Conservation (phyloP, 1,284 basidiomycete genomes). For the Trichosporon sp. region DNA sequence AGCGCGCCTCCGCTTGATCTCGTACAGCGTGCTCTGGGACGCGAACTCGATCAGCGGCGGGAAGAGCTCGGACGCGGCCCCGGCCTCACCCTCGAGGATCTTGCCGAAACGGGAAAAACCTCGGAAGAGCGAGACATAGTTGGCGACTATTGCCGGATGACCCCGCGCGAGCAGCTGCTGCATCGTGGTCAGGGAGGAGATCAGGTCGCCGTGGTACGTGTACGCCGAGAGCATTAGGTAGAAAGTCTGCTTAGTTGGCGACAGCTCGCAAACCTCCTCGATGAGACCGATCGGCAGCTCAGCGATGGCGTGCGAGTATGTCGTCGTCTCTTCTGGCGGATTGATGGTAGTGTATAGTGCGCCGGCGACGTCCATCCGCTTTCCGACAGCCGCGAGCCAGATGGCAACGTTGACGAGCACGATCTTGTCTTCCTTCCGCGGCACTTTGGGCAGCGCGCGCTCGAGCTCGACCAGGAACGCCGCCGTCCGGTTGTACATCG, state of each 20-base stretch:
- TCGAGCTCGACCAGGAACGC: slow-evolving; percentile 22
- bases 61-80: slow-evolving; percentile 27
- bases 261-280: slow-evolving; percentile 28
- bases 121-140: slow-evolving; percentile 72
- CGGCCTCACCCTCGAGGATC: slow-evolving; percentile 26
- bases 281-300: slow-evolving; percentile 26
- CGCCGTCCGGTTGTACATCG: slow-evolving; percentile 20
- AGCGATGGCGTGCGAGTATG: background rate
- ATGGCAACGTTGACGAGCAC: slow-evolving; percentile 60
- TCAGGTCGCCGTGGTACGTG: slow-evolving; percentile 70
- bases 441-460: slow-evolving; percentile 21
- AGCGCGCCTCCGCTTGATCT: background rate
- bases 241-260: slow-evolving; percentile 69
- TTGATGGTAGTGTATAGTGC: slow-evolving; percentile 61
- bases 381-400: slow-evolving; percentile 49
- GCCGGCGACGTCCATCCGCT: slow-evolving; percentile 63
- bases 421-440: slow-evolving; percentile 10
- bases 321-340: background rate
- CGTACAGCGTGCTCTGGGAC: background rate
- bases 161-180: slow-evolving; percentile 67
- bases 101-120: slow-evolving; percentile 66
- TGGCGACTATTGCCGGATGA: slow-evolving; percentile 37
- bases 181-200: slow-evolving; percentile 65
- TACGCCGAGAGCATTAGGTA: slow-evolving; percentile 68
- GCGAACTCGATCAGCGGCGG: slow-evolving; percentile 19